Conservation (phyloP, 2,329 filamentous ascomycete genomes). For the Aureobasidium subglaciale region DNA sequence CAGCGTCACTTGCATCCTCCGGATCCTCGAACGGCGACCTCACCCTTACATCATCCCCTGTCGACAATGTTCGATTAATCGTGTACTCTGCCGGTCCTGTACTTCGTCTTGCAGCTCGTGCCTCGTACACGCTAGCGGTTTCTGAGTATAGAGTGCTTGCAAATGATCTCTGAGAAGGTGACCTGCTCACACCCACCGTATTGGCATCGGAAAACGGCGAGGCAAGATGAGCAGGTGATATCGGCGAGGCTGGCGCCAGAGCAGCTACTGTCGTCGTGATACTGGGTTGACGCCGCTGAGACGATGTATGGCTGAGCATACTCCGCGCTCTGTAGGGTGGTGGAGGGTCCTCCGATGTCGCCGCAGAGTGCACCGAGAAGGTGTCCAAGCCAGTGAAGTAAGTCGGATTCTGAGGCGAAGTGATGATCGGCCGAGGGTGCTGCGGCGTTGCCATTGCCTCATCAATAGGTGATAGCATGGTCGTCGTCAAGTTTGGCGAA, state of each 20-base stretch:
- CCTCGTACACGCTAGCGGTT: constrained; percentile 14
- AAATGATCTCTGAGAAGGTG: neutral
- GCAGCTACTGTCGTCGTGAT: neutral
- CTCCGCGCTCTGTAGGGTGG: constrained; percentile 12
- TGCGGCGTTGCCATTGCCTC: neutral
- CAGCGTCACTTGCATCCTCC: neutral
- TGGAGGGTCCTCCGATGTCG: constrained; percentile 11
- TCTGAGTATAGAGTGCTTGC: constrained; percentile 12
- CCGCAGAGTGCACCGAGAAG: neutral
- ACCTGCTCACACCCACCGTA: neutral
- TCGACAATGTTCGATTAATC: neutral
- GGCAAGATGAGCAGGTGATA: neutral
- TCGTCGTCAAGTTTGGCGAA: neutral
- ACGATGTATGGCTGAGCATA: neutral
- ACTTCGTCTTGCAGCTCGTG: constrained; percentile 10
- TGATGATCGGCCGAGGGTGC: neutral
- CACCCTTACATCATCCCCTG: neutral
- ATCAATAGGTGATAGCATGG: neutral
- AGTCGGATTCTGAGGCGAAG: constrained; percentile 8
- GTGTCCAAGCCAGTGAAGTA: constrained; percentile 16
- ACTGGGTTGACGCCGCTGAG: neutral
- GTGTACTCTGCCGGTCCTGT: constrained; percentile 5
- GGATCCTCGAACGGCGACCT: constrained; percentile 10
- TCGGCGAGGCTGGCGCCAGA: neutral
- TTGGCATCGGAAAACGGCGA: constrained; percentile 12